Base-by-base conservation (phyloP, 495 filamentous ascomycete species). In the Schizothecium vesticola region DNA sequence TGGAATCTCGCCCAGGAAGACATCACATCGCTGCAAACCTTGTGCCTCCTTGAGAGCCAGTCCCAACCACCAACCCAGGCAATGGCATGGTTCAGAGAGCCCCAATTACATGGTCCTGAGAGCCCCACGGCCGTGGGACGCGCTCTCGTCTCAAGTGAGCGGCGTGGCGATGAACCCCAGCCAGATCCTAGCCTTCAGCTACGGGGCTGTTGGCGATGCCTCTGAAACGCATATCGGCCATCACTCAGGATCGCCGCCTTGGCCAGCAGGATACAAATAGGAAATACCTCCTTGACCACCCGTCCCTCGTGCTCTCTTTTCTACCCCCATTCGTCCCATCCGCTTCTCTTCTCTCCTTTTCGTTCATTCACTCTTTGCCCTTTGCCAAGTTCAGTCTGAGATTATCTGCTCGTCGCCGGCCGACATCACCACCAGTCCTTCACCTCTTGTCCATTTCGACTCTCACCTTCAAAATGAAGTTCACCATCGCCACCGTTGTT, bases 381-480 rank as follows among this genome's bases (percentile, higher is more conserved):
- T 33, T 61, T 59, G 23, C 59, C 62, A 59, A 13, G 33, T 59
- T 59, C 36, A 29, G 26, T 31, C 43, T 23, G 31, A 60, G 8
- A 63, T 56, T 36, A 57, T 55, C 56, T 63, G 63, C 74, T 70
- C 65, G 74, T 76, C 74, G 72, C 72, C 74, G 72, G 74, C 60
- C 74, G 72, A 76, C 72, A 69, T 64, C 31, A 61, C 71, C 65
- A 16, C 31, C 71, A 71, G 57, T 67, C 33, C 55, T 61, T 36
- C 55, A 26, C n/a, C 59, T 59, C 65, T 58, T 56, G 59, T 71
- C 62, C 70, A 56, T 58, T 71, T 51, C 61, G 65, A 68, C 64
- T 36, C 70, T 36, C 67, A 58, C 71, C 72, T 75, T 77, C 80
- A 85, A 78, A 69, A 86, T 86, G 84, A 82, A 86, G 81, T 81